phyloP scores from a whole-genome alignment of 352 stramenopile species.

The Phytophthora podocarpi region DNA sequence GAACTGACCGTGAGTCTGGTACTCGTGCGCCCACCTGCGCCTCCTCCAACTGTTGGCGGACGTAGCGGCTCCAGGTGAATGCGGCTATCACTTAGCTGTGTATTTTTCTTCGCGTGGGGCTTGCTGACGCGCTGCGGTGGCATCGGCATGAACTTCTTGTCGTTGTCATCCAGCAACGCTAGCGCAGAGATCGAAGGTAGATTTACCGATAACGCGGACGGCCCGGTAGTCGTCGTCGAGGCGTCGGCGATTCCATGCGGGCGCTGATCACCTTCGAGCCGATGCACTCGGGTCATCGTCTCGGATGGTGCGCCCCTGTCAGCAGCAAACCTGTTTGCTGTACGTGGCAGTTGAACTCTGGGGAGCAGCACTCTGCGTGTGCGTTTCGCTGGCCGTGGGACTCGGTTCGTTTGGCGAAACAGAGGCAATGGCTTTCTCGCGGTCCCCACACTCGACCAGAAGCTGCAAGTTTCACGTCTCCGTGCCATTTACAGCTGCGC shows the following conservation, averaged over 20 bases:
- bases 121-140: conserved; percentile 56
- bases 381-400: conserved; percentile 16
- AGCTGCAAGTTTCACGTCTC: conserved; percentile 8
- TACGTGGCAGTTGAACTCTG: conserved; percentile 8
- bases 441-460: conserved; percentile 15
- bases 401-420: conserved; percentile 21
- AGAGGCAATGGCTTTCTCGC: conserved; percentile 21
- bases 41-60: conserved; percentile 35
- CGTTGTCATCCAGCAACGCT: conserved; percentile 19
- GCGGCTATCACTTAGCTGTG: conserved; percentile 51
- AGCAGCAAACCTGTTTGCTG: background rate
- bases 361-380: conserved; percentile 6
- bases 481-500: conserved; percentile 27
- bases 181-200: conserved; percentile 59
- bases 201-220: conserved; percentile 31
- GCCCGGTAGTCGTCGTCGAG: background rate
- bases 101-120: conserved; percentile 58
- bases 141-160: conserved; percentile 50
- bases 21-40: conserved; percentile 11
- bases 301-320: background rate
- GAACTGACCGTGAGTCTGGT: conserved; percentile 41
- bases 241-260: background rate
- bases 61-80: conserved; percentile 71
- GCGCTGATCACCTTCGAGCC: conserved; percentile 16
- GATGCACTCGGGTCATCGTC: conserved; percentile 28